A percentile compares a stretch with the other conserved stretches of the same genome.
Evolutionary conservation across 1,139 yeast species (phyloP).

Genomic region (Pichiaceae sp.): DNA sequence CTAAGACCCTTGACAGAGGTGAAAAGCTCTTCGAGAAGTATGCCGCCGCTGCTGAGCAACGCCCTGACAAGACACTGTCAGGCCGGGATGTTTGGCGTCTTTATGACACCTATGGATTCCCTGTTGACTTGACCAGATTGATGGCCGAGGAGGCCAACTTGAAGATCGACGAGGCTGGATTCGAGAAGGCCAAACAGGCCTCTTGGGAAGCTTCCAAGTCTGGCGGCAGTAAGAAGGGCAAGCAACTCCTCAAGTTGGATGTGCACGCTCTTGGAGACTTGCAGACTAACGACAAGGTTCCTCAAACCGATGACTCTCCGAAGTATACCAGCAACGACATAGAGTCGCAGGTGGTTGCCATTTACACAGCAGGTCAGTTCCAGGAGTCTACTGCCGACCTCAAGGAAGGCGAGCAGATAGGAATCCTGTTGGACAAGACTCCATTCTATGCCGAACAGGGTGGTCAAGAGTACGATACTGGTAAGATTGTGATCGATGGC

Average conservation of each 20-base stretch:
- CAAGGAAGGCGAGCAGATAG: slow-evolving; percentile 46
- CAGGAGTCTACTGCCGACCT: slow-evolving; percentile 32
- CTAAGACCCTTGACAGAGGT: slow-evolving; percentile 95
- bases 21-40: slow-evolving; percentile 93
- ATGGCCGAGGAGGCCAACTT: slow-evolving; percentile 99
- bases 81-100: slow-evolving; percentile 98
- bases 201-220: slow-evolving; percentile 95
- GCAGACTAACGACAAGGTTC: slow-evolving; percentile 47
- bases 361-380: slow-evolving; percentile 63
- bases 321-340: slow-evolving; percentile 65
- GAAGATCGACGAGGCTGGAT: slow-evolving; percentile 83
- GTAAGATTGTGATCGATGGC: slow-evolving; percentile 86
- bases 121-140: slow-evolving; percentile 91
- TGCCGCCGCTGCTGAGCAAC: slow-evolving; percentile 72
- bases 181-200: slow-evolving; percentile 80
- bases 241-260: slow-evolving; percentile 65
- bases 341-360: slow-evolving; percentile 56
- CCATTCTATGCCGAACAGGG: slow-evolving; percentile 98
- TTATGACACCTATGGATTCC: slow-evolving; percentile 99
- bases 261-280: slow-evolving; percentile 78
- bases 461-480: slow-evolving; percentile 97
- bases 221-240: slow-evolving; percentile 48
- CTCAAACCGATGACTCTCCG: slow-evolving; percentile 74
- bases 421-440: slow-evolving; percentile 78
- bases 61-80: slow-evolving; percentile 66